Conservation (phyloP, 2,329 filamentous ascomycete genomes). For the Elsinoe arachidis region DNA sequence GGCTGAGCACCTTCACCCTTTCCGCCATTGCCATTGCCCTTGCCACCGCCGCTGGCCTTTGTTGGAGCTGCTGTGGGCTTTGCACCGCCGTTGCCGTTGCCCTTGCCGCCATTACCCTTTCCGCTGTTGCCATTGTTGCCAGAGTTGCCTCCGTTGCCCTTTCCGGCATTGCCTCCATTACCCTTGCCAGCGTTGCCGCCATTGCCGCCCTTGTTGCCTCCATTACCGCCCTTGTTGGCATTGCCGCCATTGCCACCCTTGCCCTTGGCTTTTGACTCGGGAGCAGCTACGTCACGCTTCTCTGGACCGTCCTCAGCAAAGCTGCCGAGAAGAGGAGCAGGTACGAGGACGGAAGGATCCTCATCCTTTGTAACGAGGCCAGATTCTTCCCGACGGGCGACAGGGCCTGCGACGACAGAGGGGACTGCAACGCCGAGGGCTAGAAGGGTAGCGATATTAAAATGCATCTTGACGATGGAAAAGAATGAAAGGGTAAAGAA, state of each 20-base stretch:
- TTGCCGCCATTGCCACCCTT: not conserved
- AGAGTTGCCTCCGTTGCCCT: not conserved
- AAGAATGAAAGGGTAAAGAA: constrained; percentile 1
- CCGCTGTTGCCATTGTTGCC: not conserved
- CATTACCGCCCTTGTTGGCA: not conserved
- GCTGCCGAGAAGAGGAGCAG: not conserved
- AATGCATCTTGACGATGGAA: constrained; percentile 1
- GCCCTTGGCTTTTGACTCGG: not conserved
- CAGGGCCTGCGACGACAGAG: not conserved
- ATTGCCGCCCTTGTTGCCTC: not conserved
- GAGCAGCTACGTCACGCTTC: not conserved
- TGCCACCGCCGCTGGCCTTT: not conserved
- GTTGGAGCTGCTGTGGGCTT: no score
- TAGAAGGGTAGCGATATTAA: constrained; percentile 3
- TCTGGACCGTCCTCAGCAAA: not conserved
- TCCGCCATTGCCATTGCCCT: not conserved
- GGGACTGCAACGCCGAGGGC: constrained; percentile 1
- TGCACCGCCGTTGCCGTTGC: not conserved
- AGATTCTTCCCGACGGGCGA: not conserved
- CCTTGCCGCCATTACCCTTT: not conserved
- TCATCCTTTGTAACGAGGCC: not conserved
- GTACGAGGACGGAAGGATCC: not conserved
- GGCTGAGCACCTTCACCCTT: not conserved
- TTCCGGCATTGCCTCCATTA: not conserved
- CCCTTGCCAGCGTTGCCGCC: not conserved